Evolutionary conservation across 352 stramenopile genomes (phyloP).

Genomic region (Phytophthora kernoviae): DNA sequence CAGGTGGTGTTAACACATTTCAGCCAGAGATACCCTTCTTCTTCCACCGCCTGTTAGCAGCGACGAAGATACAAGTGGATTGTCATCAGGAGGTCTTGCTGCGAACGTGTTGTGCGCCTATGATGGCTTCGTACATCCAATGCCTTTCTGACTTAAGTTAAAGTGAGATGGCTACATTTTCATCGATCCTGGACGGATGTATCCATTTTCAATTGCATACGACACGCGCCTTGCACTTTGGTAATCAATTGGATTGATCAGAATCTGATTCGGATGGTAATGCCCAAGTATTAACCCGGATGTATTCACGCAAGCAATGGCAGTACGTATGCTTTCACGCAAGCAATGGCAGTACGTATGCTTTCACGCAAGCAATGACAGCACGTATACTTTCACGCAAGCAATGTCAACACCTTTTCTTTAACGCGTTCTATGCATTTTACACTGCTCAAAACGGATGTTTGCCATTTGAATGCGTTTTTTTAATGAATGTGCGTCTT

Average conservation of each 20-base stretch:
- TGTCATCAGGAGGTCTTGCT: background rate
- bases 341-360: too few species aligned
- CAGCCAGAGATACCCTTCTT: slow-evolving; percentile 76
- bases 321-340: too few species aligned
- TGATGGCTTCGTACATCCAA: slow-evolving; percentile 42
- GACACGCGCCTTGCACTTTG: background rate
- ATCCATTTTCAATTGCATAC: background rate
- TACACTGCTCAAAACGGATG: too few species aligned
- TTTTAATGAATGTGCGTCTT: background rate
- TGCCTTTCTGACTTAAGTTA: slow-evolving; percentile 33
- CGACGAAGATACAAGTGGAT: background rate
- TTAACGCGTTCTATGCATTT: too few species aligned
- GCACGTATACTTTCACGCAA: too few species aligned
- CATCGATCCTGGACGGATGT: too few species aligned
- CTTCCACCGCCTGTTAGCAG: slow-evolving; percentile 41
- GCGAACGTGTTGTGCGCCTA: slow-evolving; percentile 37
- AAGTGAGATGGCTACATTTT: background rate
- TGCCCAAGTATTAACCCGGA: too few species aligned
- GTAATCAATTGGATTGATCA: too few species aligned
- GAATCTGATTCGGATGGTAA: too few species aligned
- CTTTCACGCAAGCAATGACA: too few species aligned
- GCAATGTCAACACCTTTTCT: too few species aligned
- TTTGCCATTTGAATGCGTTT: background rate
- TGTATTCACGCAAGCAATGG: too few species aligned
- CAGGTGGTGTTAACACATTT: slow-evolving; percentile 97